These are phyloP conservation scores for Leccinellum luteum DNA, from an alignment of 768 basidiomycete species.

Conservation along the genomic window DNA sequence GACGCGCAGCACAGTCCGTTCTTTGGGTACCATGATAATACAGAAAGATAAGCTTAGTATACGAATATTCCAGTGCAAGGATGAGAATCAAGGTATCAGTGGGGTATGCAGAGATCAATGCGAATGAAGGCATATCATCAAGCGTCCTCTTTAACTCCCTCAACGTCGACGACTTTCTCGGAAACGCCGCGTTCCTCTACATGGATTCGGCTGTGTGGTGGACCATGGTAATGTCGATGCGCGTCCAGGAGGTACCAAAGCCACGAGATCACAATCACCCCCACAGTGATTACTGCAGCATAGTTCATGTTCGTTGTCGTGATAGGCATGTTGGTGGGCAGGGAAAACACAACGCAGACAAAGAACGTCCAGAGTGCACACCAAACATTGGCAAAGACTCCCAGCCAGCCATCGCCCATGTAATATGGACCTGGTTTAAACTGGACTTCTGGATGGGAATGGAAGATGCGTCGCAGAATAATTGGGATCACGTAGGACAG, in stretches of 20 bases:
- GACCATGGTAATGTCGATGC: slow-evolving; percentile 57
- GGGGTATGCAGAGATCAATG: background rate
- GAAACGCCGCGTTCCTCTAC: background rate
- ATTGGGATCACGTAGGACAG: slow-evolving; percentile 59
- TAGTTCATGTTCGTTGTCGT: slow-evolving; percentile 52
- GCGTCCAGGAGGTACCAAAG: slow-evolving; percentile 54
- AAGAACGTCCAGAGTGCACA: slow-evolving; percentile 48
- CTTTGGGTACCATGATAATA: background rate
- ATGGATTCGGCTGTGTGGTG: slow-evolving; percentile 14
- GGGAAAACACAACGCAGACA: slow-evolving; percentile 45
- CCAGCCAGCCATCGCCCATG: slow-evolving; percentile 50
- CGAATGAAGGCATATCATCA: slow-evolving; percentile 1
- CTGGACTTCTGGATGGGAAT: slow-evolving; percentile 54
- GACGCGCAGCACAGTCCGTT: background rate
- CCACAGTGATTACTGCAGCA: slow-evolving; percentile 35
- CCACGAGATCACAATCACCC: slow-evolving; percentile 28
- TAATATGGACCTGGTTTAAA: slow-evolving; percentile 64
- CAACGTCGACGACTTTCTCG: slow-evolving; percentile 1
- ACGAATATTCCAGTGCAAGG: background rate
- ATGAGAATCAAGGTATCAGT: background rate
- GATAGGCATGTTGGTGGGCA: slow-evolving; percentile 51
- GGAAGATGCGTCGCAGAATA: slow-evolving; percentile 47
- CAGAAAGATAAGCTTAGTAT: background rate
- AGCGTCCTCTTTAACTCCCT: background rate
- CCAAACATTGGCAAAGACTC: slow-evolving; percentile 42